A percentile compares a stretch with the other conserved stretches of the same genome.
Evolutionary conservation across 2,329 filamentous ascomycete species (phyloP).

Genomic region (Podosphaera xanthii): DNA sequence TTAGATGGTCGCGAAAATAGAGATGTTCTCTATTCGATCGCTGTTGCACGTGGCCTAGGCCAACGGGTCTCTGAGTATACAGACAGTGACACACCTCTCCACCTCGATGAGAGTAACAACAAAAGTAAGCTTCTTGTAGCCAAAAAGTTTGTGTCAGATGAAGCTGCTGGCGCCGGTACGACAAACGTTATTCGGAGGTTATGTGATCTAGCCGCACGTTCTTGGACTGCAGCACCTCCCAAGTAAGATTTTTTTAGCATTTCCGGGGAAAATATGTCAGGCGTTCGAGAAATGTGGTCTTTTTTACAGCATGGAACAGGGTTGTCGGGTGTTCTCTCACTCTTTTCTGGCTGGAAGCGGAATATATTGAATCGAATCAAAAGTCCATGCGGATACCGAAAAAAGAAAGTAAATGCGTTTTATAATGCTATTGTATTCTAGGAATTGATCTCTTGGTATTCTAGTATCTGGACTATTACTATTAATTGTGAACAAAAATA

Average conservation of each 20-base stretch:
- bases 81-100: conserved; percentile 30
- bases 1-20: conserved; percentile 67
- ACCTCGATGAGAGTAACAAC: conserved; percentile 42
- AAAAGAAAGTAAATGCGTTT: too few relatives aligned
- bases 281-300: neutral
- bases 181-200: conserved; percentile 52
- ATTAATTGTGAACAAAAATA: too few relatives aligned
- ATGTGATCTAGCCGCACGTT: conserved; percentile 38
- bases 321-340: too few relatives aligned
- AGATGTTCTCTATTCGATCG: conserved; percentile 76
- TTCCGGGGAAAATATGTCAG: neutral
- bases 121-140: conserved; percentile 45
- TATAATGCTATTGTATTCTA: too few relatives aligned
- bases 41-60: conserved; percentile 53
- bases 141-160: conserved; percentile 44
- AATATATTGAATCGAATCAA: too few relatives aligned
- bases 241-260: neutral
- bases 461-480: too few relatives aligned
- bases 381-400: too few relatives aligned
- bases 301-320: too few relatives aligned
- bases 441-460: conserved; percentile 1
- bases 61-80: conserved; percentile 38
- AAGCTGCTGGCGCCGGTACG: conserved; percentile 43
- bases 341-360: too few relatives aligned
- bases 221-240: conserved; percentile 10